Conservation (phyloP, 257 asterid species). For the Anisodus tanguticus region DNA sequence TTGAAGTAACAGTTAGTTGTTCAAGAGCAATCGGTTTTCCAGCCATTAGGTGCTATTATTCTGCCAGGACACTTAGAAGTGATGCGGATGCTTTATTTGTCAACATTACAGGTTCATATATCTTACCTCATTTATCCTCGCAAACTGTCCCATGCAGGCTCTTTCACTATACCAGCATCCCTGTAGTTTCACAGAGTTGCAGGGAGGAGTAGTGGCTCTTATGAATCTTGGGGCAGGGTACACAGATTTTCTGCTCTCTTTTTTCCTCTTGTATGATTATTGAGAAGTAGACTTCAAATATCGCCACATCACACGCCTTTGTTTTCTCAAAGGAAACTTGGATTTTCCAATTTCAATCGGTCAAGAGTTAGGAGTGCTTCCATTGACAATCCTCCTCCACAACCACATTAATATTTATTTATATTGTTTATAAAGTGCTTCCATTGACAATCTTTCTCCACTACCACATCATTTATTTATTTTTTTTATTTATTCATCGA, state of each 20-base stretch:
- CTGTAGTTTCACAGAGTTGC: not conserved
- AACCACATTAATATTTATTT: not conserved
- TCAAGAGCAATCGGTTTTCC: not conserved
- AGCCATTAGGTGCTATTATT: not conserved
- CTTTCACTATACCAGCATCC: not conserved
- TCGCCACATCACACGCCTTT: not conserved
- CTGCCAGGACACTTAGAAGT: not conserved
- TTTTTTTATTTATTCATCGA: not conserved
- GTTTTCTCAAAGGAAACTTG: not conserved
- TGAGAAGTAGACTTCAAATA: not conserved
- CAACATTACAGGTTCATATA: not conserved
- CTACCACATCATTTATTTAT: not conserved
- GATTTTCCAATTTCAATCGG: constrained; percentile 2
- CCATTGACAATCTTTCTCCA: no score
- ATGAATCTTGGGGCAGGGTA: not conserved
- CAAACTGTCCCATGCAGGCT: not conserved
- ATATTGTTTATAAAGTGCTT: no score
- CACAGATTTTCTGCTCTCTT: not conserved
- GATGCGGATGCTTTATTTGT: not conserved
- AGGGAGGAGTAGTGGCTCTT: not conserved
- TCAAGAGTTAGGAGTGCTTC: not conserved
- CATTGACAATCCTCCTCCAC: not conserved
- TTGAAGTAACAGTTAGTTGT: not conserved
- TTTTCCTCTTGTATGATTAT: not conserved
- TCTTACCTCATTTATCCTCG: not conserved